Evolutionary conservation across 352 stramenopile genomes (phyloP), one percentile per base, ranked within the genome.

Genomic region (Phytophthora pisi): DNA sequence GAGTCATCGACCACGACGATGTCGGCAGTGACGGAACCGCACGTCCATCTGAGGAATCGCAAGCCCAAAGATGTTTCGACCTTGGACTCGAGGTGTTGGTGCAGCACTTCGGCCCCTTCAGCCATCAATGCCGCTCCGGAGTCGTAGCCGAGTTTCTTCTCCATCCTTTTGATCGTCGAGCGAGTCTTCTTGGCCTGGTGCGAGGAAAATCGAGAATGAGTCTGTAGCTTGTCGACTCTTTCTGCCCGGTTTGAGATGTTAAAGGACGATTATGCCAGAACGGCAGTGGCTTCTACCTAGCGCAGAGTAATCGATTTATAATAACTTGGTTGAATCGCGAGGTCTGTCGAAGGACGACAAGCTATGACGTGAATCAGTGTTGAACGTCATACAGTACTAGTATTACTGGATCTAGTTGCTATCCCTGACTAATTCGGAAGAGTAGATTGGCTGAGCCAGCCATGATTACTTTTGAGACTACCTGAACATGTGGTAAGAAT

Each of bases 11-110:
- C 59, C 8, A 82, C 55, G 5, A 62, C 42, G 16, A 74, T 59
- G 11, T 75, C 68, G 2, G 53, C 66, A 6, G 53, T 38, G 5
- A 73, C 28, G 5, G 66, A 72, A 63, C 24, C 64, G 72, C 20
- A 82, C 70, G 24, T 82, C 75, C 51, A 78, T 51, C 31, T 68
- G 62, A 4, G 71, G 74, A 6, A 79, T 49, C 5, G 43, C 36
- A 24, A 64, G 1, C 69, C 73, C 2, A 60, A 42, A 10, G 73
- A 51, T 34, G 55, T 52, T 51, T 78, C 65, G 13, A 63, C 47
- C 36, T 61, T 71, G 20, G 52, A 38, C 10, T 46, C 68, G 34
- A 72, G 30, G 18, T 64, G 55, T 40, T 65, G 66, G 43, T 80
- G 64, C 23, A 75, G 61, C 15, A 52, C 55, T 55, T 77, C 54